Conservation (phyloP, 108 stramenopile genomes). For the Skeletonema potamos region DNA sequence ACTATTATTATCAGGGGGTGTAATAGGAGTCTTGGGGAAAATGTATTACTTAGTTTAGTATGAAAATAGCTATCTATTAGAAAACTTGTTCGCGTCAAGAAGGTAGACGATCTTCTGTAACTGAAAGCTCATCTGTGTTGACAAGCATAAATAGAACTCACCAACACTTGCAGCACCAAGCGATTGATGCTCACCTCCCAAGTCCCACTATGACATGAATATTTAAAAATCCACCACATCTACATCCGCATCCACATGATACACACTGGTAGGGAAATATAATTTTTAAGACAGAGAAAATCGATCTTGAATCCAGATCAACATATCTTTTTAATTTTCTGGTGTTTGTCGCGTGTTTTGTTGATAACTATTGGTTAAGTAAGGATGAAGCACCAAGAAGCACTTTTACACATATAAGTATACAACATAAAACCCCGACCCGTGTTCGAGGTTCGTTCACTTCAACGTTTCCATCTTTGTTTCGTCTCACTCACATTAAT, state of each 20-base stretch:
- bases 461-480: background rate
- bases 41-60: background rate
- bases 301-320: background rate
- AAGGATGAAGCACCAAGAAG: background rate
- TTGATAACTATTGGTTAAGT: background rate
- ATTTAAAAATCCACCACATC: too few species aligned
- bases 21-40: background rate
- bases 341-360: background rate
- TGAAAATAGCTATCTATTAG: background rate
- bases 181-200: too few species aligned
- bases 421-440: background rate
- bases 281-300: background rate
- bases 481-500: background rate
- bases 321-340: background rate
- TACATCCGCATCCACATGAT: too few species aligned
- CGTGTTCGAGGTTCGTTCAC: background rate
- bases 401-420: background rate
- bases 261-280: too few species aligned
- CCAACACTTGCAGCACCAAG: too few species aligned
- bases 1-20: background rate
- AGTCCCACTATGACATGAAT: too few species aligned
- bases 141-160: too few species aligned
- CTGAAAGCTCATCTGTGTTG: too few species aligned
- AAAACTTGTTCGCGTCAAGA: background rate
- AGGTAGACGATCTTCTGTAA: too few species aligned